phyloP scores from a whole-genome alignment of 1,284 basidiomycete species.

The Porogramme epimiltina region DNA sequence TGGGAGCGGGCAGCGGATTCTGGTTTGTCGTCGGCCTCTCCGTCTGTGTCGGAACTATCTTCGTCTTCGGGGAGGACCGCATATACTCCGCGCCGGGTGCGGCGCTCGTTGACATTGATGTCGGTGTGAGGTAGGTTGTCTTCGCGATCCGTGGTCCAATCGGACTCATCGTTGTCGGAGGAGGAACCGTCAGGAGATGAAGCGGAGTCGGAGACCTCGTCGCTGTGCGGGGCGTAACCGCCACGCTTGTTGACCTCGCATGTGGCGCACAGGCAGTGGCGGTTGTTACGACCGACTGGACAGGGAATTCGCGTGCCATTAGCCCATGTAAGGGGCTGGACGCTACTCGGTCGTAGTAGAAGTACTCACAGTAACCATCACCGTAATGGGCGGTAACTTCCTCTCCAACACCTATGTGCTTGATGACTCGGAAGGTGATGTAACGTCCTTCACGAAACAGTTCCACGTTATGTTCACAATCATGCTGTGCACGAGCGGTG shows the following conservation, averaged over 20 bases:
- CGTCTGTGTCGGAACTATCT: conserved; percentile 39
- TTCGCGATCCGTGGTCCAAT: conserved; percentile 36
- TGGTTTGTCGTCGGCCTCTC: conserved; percentile 51
- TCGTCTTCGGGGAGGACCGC: conserved; percentile 61
- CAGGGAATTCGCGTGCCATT: conserved; percentile 1
- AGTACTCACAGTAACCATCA: conserved; percentile 75
- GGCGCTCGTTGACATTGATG: conserved; percentile 66
- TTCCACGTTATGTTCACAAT: conserved; percentile 89
- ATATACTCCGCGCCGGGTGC: conserved; percentile 78
- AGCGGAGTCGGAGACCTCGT: conserved; percentile 42
- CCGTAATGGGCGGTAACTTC: conserved; percentile 88
- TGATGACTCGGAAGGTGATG: conserved; percentile 87
- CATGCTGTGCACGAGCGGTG: conserved; percentile 59
- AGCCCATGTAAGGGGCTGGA: background rate
- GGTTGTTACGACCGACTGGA: conserved; percentile 83
- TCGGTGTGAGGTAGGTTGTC: conserved; percentile 26
- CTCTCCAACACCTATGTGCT: conserved; percentile 79
- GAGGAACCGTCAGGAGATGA: conserved; percentile 20
- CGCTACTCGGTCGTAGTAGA: background rate
- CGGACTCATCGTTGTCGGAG: conserved; percentile 34
- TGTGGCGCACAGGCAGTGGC: conserved; percentile 87
- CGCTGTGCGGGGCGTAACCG: conserved; percentile 68
- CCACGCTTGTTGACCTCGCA: conserved; percentile 80
- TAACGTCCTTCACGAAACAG: conserved; percentile 85
- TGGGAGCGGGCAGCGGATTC: conserved; percentile 40